Evolutionary conservation across 495 filamentous ascomycete species (phyloP), one percentile per base, ranked within the genome.

Genomic region (Parathielavia appendiculata): DNA sequence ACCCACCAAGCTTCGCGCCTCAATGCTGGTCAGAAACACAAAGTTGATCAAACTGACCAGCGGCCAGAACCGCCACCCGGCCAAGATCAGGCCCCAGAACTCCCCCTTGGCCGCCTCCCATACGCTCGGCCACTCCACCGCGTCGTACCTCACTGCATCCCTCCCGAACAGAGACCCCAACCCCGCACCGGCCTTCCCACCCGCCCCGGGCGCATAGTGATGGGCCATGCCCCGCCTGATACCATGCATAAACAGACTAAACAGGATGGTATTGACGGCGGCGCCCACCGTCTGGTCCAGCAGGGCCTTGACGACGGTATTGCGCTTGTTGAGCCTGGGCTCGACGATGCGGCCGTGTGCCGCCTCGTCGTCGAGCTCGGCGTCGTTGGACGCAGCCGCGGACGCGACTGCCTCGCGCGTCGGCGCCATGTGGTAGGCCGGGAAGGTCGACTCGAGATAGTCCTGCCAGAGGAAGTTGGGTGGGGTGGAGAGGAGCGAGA

Each of bases 11-110:
- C 88, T 85, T 59, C 92, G 76, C 36, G 79, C 77, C 63, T 93
- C 82, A 14, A 93, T 83, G 6, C 86, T 90, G 66, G 70, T 72
- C 22, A 98, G 76, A 46, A 95, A 79, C 0, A 85, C 83, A 69
- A 89, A 97, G 70, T 91, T 89, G 20, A 93, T 64, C 22, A 88
- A 47, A 51, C 86, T 88, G 8, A 97, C 87, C n/a, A 85, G 48
- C 2, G 93, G 93, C 83, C 93, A 92, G 40, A 96, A 80, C 70
- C 86, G 90, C 66, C 86, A 82, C 1, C 90, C 85, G 0, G 92
- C 91, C 51, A 77, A 67, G 59, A 90, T 81, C 50, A 98, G 75
- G 0, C 81, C 79, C 67, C 77, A 81, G 52, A 91, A 90, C 68
- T 92, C 85, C 68, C 80, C 58, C 50, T 57, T 63, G 17, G 72